phyloP scores from a whole-genome alignment of 306 rosid genomes.

The Cajanus cajan region DNA sequence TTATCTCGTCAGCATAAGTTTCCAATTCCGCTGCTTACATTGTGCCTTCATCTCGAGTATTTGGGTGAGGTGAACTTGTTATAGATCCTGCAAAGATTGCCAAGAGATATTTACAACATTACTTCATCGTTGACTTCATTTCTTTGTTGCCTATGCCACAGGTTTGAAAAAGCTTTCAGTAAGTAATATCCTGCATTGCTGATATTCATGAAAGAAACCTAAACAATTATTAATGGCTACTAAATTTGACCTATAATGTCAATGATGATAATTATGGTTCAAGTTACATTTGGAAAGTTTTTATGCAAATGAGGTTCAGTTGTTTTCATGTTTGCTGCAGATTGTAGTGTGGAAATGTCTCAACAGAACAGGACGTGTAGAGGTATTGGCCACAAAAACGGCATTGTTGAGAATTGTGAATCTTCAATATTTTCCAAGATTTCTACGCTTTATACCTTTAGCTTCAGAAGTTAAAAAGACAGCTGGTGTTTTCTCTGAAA shows the following conservation, averaged over 20 bases:
- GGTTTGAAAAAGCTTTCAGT: conserved; percentile 48
- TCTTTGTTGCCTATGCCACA: conserved; percentile 84
- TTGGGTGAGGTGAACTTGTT: conserved; percentile 96
- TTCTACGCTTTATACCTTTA: conserved; percentile 69
- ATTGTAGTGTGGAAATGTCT: conserved; percentile 63
- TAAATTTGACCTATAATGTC: not conserved
- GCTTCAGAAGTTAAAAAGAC: conserved; percentile 83
- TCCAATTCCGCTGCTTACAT: conserved; percentile 86
- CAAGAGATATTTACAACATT: conserved; percentile 61
- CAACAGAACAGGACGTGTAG: conserved; percentile 40
- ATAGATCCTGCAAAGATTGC: conserved; percentile 81
- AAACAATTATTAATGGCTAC: not conserved
- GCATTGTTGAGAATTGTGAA: conserved; percentile 58
- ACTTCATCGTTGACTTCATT: conserved; percentile 67
- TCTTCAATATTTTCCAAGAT: conserved; percentile 74
- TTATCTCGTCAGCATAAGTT: conserved; percentile 69
- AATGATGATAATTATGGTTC: not conserved
- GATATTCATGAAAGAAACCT: not conserved
- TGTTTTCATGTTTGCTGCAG: conserved; percentile 40
- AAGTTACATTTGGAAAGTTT: not conserved
- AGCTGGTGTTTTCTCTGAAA: conserved; percentile 81
- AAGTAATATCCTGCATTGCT: not conserved
- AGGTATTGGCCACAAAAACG: conserved; percentile 70
- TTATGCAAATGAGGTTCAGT: not conserved
- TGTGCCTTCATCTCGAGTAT: conserved; percentile 88